These are phyloP conservation scores for Suhomyces chickasaworum DNA, from an alignment of 1,139 yeast species.

Conservation along the genomic window DNA sequence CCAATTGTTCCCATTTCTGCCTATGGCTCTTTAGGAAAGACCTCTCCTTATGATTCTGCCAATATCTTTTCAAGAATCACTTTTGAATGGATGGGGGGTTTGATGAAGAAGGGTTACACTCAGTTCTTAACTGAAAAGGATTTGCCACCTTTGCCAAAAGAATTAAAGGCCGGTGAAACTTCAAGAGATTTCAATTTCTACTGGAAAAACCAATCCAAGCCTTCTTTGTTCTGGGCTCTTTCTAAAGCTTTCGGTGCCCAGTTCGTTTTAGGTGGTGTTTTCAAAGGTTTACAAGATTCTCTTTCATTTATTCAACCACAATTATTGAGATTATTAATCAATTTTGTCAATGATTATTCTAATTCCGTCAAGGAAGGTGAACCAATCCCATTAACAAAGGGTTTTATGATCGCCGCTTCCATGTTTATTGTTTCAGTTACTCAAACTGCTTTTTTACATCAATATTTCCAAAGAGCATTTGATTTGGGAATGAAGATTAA, in stretches of 20 bases:
- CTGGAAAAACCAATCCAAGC: conserved; percentile 57
- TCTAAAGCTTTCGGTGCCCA: conserved; percentile 69
- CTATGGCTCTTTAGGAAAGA: conserved; percentile 41
- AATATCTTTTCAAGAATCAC: conserved; percentile 78
- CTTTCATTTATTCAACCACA: conserved; percentile 91
- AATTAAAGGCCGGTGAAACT: conserved; percentile 55
- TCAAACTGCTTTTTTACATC: conserved; percentile 88
- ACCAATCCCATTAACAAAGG: conserved; percentile 68
- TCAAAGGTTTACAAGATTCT: conserved; percentile 75
- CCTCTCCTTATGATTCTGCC: conserved; percentile 74
- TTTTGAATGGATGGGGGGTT: conserved; percentile 89
- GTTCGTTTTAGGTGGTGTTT: conserved; percentile 71
- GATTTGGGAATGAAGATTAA: conserved; percentile 90
- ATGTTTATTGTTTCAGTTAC: conserved; percentile 83
- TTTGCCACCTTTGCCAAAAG: conserved; percentile 76
- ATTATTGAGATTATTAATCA: conserved; percentile 69
- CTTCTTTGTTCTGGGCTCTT: conserved; percentile 69
- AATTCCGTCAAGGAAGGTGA: conserved; percentile 35
- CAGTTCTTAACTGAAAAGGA: conserved; percentile 75
- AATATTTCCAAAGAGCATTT: conserved; percentile 86
- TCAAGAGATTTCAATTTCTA: conserved; percentile 53
- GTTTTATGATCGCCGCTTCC: conserved; percentile 76
- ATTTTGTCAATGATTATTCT: conserved; percentile 78
- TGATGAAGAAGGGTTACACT: conserved; percentile 82
- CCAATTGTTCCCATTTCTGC: conserved; percentile 47